Conservation (phyloP, 2,329 filamentous ascomycete genomes). For the Diaporthe australafricana region DNA sequence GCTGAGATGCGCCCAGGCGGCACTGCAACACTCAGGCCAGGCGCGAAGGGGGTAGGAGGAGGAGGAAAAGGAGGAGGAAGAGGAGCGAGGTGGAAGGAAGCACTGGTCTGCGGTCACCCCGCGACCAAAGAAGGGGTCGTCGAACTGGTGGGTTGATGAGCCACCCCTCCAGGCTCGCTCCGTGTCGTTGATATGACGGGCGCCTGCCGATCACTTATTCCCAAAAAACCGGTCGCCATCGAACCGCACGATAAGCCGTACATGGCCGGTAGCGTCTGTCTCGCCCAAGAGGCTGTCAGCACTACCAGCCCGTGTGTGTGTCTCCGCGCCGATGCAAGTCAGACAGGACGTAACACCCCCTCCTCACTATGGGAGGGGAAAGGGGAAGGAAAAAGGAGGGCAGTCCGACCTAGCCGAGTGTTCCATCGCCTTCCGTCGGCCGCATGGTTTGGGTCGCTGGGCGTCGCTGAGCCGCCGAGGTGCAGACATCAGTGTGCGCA, state of each 20-base stretch:
- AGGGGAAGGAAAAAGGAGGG: neutral
- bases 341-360: neutral
- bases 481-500: neutral
- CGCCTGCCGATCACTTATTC: slow-evolving; percentile 17
- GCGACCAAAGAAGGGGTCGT: neutral
- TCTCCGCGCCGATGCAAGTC: slow-evolving; percentile 17
- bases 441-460: neutral
- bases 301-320: slow-evolving; percentile 3
- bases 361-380: neutral
- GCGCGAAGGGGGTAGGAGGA: too few relatives aligned
- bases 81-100: neutral
- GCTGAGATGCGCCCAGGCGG: slow-evolving; percentile 16
- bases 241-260: neutral
- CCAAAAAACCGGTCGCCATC: neutral
- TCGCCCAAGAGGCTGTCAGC: slow-evolving; percentile 17
- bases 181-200: neutral
- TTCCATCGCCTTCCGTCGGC: neutral
- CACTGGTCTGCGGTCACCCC: slow-evolving; percentile 19
- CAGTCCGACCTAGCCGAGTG: neutral
- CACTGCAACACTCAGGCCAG: neutral
- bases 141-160: slow-evolving; percentile 12
- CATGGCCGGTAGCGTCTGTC: neutral
- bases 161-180: neutral
- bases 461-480: neutral
- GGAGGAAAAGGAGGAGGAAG: too few relatives aligned